Conservation (phyloP, 495 filamentous ascomycete genomes). For the Trichodelitschia bisporula region DNA sequence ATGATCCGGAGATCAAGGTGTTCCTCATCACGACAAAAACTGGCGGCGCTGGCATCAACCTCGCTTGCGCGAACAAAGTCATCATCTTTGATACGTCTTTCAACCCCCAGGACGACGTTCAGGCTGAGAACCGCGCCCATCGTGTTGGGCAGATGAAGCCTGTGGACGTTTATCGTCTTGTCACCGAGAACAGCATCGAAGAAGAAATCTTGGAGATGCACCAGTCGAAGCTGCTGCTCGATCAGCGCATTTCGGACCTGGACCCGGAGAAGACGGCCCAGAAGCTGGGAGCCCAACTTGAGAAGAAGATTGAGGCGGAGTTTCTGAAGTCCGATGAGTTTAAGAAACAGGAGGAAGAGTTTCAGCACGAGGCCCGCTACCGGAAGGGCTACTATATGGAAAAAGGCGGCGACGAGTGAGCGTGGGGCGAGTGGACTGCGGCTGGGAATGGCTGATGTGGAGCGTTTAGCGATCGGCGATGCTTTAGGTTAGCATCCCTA, state of each 20-base stretch:
- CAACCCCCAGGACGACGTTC: conserved; percentile 89
- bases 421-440: too few species aligned
- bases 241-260: conserved; percentile 76
- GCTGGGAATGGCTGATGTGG: too few species aligned
- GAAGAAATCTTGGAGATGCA: conserved; percentile 79
- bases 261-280: too few species aligned
- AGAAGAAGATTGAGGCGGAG: too few species aligned
- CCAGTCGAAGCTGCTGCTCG: conserved; percentile 77
- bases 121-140: conserved; percentile 91
- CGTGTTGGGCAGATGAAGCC: conserved; percentile 73
- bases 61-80: conserved; percentile 88
- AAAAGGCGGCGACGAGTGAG: too few species aligned
- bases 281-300: too few species aligned
- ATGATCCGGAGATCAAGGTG: conserved; percentile 52
- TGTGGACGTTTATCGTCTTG: conserved; percentile 65
- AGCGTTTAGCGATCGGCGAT: too few species aligned
- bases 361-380: too few species aligned
- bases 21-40: conserved; percentile 87
- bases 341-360: too few species aligned
- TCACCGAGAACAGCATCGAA: conserved; percentile 69
- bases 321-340: too few species aligned
- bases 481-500: too few species aligned
- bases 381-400: too few species aligned
- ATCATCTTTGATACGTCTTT: conserved; percentile 90
- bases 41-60: conserved; percentile 84